Evolutionary conservation across 805 yeast species (phyloP).

Genomic region (Yarrowia sp.): DNA sequence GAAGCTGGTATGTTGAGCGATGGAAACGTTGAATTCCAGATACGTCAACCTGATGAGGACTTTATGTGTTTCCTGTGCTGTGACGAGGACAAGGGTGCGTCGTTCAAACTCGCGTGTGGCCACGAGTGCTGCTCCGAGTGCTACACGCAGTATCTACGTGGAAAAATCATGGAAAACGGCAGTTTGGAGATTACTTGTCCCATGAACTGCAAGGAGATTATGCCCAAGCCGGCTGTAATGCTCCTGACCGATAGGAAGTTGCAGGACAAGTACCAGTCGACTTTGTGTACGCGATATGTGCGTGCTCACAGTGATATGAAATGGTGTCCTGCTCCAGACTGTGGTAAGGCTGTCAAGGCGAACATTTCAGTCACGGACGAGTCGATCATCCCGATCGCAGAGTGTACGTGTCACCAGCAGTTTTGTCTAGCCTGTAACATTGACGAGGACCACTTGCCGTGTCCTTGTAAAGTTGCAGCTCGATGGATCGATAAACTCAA

Average conservation of each 20-base stretch:
- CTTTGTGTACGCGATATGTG: conserved; percentile 47
- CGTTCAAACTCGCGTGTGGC: conserved; percentile 61
- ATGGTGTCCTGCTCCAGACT: conserved; percentile 87
- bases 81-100: conserved; percentile 45
- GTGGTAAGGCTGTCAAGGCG: conserved; percentile 56
- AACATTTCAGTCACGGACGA: conserved; percentile 48
- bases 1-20: conserved; percentile 30
- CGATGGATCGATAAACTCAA: conserved; percentile 75
- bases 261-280: conserved; percentile 33
- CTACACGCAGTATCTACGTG: conserved; percentile 57
- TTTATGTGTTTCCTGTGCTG: conserved; percentile 72
- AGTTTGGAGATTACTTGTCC: conserved; percentile 60
- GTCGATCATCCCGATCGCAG: conserved; percentile 5
- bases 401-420: conserved; percentile 60
- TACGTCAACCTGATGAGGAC: conserved; percentile 33
- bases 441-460: conserved; percentile 73
- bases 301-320: conserved; percentile 50
- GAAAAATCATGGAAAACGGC: conserved; percentile 41
- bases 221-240: conserved; percentile 40
- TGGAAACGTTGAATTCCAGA: conserved; percentile 30
- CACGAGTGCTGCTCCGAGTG: conserved; percentile 73
- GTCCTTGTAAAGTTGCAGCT: conserved; percentile 68
- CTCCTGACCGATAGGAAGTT: conserved; percentile 40
- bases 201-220: conserved; percentile 47
- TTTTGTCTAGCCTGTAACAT: conserved; percentile 76